These are phyloP conservation scores for Phytophthora meadii DNA, from an alignment of 352 stramenopile genomes.

Conservation along the genomic window DNA sequence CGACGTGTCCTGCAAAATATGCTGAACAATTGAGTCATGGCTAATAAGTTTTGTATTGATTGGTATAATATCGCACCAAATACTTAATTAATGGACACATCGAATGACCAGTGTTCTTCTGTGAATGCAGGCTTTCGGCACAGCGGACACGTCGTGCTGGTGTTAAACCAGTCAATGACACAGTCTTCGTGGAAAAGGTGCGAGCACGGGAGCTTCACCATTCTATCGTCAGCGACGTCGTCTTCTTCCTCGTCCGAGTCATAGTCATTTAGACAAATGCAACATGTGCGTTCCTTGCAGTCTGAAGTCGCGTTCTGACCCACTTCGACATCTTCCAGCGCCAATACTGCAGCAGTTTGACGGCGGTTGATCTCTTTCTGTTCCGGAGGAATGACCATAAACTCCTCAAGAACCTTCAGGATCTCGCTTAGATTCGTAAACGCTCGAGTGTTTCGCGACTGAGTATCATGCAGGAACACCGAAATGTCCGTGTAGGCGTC, in stretches of 20 bases:
- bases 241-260: slow-evolving; percentile 35
- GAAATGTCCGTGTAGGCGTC: slow-evolving; percentile 69
- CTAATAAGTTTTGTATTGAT: not conserved
- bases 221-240: slow-evolving; percentile 33
- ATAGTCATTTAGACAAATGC: slow-evolving; percentile 60
- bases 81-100: slow-evolving; percentile 48
- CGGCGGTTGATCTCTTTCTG: slow-evolving; percentile 62
- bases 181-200: slow-evolving; percentile 86
- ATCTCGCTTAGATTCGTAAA: slow-evolving; percentile 42
- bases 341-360: slow-evolving; percentile 54
- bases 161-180: slow-evolving; percentile 79
- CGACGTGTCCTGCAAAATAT: slow-evolving; percentile 61
- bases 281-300: slow-evolving; percentile 48
- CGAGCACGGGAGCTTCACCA: slow-evolving; percentile 66
- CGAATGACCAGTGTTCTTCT: slow-evolving; percentile 46
- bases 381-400: slow-evolving; percentile 55
- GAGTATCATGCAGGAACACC: slow-evolving; percentile 51
- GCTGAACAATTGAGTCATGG: slow-evolving; percentile 36
- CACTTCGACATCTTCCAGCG: slow-evolving; percentile 60
- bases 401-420: slow-evolving; percentile 46
- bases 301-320: slow-evolving; percentile 4
- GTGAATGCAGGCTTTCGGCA: slow-evolving; percentile 56
- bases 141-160: slow-evolving; percentile 70
- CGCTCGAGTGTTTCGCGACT: slow-evolving; percentile 24
- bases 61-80: slow-evolving; percentile 4